Conservation (phyloP, 2,329 filamentous ascomycete genomes). For the Massarina eburnea region DNA sequence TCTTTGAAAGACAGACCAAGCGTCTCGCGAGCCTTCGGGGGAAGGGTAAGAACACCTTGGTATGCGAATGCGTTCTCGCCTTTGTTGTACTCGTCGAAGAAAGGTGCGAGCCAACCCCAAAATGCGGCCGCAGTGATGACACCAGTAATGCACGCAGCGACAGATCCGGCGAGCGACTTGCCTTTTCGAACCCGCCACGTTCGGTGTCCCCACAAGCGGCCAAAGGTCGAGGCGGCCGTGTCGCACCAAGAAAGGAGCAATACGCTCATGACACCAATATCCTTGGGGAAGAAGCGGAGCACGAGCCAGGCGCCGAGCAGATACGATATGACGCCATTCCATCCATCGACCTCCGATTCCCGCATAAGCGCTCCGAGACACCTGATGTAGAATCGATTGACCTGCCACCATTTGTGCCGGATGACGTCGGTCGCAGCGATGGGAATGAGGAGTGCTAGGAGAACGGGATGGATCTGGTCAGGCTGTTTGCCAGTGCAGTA, state of each 20-base stretch:
- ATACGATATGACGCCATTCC: slow-evolving; percentile 97
- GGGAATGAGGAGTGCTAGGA: slow-evolving; percentile 79
- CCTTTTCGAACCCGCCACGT: slow-evolving; percentile 82
- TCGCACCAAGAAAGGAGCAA: slow-evolving; percentile 96
- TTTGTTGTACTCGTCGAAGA: slow-evolving; percentile 35
- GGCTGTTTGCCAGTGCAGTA: slow-evolving; percentile 81
- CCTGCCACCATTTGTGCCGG: slow-evolving; percentile 75
- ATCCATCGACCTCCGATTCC: slow-evolving; percentile 89
- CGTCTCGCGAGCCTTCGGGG: slow-evolving; percentile 57
- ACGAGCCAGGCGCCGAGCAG: slow-evolving; percentile 87
- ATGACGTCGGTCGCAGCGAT: slow-evolving; percentile 81
- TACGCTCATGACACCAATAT: slow-evolving; percentile 85
- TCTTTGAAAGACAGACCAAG: slow-evolving; percentile 63
- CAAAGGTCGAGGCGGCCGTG: slow-evolving; percentile 93
- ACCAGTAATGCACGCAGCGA: slow-evolving; percentile 81
- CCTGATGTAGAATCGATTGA: slow-evolving; percentile 87
- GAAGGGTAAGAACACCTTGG: slow-evolving; percentile 72
- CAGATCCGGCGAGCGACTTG: slow-evolving; percentile 87
- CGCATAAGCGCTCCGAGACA: slow-evolving; percentile 90
- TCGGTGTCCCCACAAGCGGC: slow-evolving; percentile 83
- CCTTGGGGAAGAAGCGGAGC: slow-evolving; percentile 86
- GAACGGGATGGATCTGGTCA: slow-evolving; percentile 75
- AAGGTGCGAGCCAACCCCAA: slow-evolving; percentile 82
- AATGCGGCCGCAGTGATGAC: slow-evolving; percentile 81
- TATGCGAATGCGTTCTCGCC: slow-evolving; percentile 73